Percentiles rank a stretch among this genome's conserved stretches.
Conservation (phyloP, 768 basidiomycete genomes). For the Panus rudis region DNA sequence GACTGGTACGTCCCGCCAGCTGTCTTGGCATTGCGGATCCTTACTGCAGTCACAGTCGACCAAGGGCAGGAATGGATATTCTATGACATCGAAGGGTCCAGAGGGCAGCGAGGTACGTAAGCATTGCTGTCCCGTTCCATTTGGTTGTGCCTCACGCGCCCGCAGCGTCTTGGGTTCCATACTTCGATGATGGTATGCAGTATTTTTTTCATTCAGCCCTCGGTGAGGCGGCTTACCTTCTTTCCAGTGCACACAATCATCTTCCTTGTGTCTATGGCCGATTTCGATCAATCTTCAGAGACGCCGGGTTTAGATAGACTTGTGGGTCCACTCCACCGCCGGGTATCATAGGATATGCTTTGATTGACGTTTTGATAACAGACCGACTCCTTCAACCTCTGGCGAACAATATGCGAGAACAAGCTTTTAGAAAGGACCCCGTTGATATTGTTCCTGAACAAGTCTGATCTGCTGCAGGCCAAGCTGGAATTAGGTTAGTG, state of each 20-base stretch:
- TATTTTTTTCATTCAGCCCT: background rate
- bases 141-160: background rate
- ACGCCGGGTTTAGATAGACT: slow-evolving; percentile 53
- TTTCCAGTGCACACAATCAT: slow-evolving; percentile 52
- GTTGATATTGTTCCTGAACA: slow-evolving; percentile 58
- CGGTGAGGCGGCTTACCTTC: no score
- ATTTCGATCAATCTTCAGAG: slow-evolving; percentile 60
- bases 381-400: slow-evolving; percentile 51
- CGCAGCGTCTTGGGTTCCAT: slow-evolving; percentile 59
- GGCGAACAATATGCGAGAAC: slow-evolving; percentile 55
- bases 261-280: slow-evolving; percentile 58
- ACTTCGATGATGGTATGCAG: slow-evolving; percentile 54
- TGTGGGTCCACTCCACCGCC: slow-evolving; percentile 27
- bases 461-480: slow-evolving; percentile 49
- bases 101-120: slow-evolving; percentile 45
- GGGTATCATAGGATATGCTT: background rate
- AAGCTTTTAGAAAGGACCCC: slow-evolving; percentile 46
- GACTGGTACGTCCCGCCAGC: slow-evolving; percentile 20
- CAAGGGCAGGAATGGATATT: slow-evolving; percentile 47
- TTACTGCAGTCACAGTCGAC: slow-evolving; percentile 6
- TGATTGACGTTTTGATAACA: slow-evolving; percentile 14
- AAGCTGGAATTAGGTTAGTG: slow-evolving; percentile 34
- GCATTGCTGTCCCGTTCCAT: background rate
- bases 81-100: slow-evolving; percentile 61
- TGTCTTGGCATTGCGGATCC: background rate